phyloP scores from a whole-genome alignment of 495 filamentous ascomycete species.

The Poronia punctata region DNA sequence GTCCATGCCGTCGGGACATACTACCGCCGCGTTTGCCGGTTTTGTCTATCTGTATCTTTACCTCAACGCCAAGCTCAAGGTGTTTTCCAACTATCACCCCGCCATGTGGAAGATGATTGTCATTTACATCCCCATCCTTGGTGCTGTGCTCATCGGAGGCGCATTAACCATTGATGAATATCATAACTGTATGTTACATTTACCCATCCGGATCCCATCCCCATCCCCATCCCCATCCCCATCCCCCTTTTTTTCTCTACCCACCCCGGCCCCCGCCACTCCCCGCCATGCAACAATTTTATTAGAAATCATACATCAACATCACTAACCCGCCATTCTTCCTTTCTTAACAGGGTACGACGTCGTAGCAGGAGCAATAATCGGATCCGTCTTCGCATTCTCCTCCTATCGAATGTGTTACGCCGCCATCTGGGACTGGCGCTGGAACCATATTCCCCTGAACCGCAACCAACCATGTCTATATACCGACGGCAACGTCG shows the following conservation, averaged over 20 bases:
- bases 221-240: too few relatives aligned
- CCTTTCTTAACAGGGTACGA: slow-evolving; percentile 39
- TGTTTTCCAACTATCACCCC: slow-evolving; percentile 52
- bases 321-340: neutral
- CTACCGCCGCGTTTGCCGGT: slow-evolving; percentile 51
- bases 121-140: slow-evolving; percentile 52
- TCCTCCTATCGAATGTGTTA: slow-evolving; percentile 52
- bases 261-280: too few relatives aligned
- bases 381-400: slow-evolving; percentile 53
- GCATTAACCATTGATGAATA: slow-evolving; percentile 54
- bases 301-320: neutral
- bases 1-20: slow-evolving; percentile 56
- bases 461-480: slow-evolving; percentile 27
- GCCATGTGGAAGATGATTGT: slow-evolving; percentile 56
- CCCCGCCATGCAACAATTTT: too few relatives aligned
- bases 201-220: too few relatives aligned
- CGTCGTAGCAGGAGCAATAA: slow-evolving; percentile 46
- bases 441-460: slow-evolving; percentile 48
- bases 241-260: too few relatives aligned
- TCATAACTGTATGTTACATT: slow-evolving; percentile 40
- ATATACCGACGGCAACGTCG: slow-evolving; percentile 23
- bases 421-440: slow-evolving; percentile 52
- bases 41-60: slow-evolving; percentile 53
- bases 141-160: slow-evolving; percentile 50
- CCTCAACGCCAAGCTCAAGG: slow-evolving; percentile 59